Conservation (phyloP, 345 rosid species). For the Linum usitatissimum region DNA sequence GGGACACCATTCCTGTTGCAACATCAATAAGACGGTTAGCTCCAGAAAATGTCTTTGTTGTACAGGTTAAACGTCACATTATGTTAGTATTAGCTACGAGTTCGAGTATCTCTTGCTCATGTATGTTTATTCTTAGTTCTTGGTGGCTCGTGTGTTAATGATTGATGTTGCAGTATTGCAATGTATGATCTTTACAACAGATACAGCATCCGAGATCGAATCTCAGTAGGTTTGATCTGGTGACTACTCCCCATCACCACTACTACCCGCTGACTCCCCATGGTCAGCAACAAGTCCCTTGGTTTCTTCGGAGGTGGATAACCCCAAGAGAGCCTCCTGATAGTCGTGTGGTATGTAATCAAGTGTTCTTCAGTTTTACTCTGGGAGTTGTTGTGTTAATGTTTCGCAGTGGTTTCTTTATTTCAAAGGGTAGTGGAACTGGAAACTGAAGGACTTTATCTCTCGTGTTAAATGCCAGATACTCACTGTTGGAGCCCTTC, state of each 20-base stretch:
- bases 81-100: background rate
- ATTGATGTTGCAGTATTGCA: slow-evolving; percentile 11
- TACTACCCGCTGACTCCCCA: slow-evolving; percentile 24
- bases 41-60: slow-evolving; percentile 19
- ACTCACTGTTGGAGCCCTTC: slow-evolving; percentile 23
- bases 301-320: slow-evolving; percentile 22
- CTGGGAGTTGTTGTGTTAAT: background rate
- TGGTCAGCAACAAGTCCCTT: slow-evolving; percentile 21
- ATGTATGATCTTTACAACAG: slow-evolving; percentile 2
- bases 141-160: background rate
- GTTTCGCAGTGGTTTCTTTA: slow-evolving; percentile 1
- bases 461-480: slow-evolving; percentile 12
- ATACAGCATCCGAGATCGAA: slow-evolving; percentile 25
- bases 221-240: slow-evolving; percentile 21
- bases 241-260: slow-evolving; percentile 22
- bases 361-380: slow-evolving; percentile 10
- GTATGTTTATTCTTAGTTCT: background rate
- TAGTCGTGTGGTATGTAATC: slow-evolving; percentile 16
- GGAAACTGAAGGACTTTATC: slow-evolving; percentile 11
- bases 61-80: slow-evolving; percentile 15
- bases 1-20: slow-evolving; percentile 23
- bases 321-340: slow-evolving; percentile 23
- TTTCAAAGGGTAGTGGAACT: slow-evolving; percentile 8
- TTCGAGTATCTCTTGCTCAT: background rate
- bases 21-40: slow-evolving; percentile 20